Conservation (phyloP, 2,329 filamentous ascomycete species). For the Diplodia corticola region DNA sequence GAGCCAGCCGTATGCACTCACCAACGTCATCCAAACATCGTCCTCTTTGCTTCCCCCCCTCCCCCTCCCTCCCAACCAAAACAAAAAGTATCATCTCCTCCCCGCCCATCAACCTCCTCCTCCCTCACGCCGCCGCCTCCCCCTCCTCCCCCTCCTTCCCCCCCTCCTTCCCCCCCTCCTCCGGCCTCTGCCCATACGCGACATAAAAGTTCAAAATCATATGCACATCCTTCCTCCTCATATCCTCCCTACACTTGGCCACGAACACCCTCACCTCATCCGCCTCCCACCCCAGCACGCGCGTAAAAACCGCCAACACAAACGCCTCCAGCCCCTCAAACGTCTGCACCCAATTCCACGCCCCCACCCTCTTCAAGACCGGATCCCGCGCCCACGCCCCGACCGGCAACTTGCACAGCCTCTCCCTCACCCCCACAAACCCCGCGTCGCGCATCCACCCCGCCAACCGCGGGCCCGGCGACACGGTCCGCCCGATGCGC, state of each 20-base stretch:
- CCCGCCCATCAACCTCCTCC: too few species aligned
- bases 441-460: slow-evolving; percentile 44
- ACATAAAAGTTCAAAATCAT: not conserved
- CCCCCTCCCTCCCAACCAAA: too few species aligned
- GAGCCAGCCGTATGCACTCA: too few species aligned
- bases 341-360: slow-evolving; percentile 40
- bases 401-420: slow-evolving; percentile 25
- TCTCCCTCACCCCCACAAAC: slow-evolving; percentile 44
- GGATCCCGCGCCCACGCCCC: slow-evolving; percentile 29
- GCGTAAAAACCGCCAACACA: slow-evolving; percentile 44
- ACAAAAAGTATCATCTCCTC: too few species aligned
- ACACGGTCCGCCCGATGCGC: slow-evolving; percentile 38
- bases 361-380: slow-evolving; percentile 26
- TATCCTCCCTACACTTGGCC: slow-evolving; percentile 29
- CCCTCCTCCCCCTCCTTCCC: too few species aligned
- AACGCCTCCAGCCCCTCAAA: slow-evolving; percentile 46
- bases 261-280: slow-evolving; percentile 46
- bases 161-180: too few species aligned
- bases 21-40: too few species aligned
- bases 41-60: too few species aligned
- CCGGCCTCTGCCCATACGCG: not conserved
- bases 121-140: too few species aligned
- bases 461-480: slow-evolving; percentile 41
- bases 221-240: slow-evolving; percentile 24
- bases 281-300: slow-evolving; percentile 44